Evolutionary conservation across 164 flowering plant species (phyloP).

Genomic region (Annona squamosa): DNA sequence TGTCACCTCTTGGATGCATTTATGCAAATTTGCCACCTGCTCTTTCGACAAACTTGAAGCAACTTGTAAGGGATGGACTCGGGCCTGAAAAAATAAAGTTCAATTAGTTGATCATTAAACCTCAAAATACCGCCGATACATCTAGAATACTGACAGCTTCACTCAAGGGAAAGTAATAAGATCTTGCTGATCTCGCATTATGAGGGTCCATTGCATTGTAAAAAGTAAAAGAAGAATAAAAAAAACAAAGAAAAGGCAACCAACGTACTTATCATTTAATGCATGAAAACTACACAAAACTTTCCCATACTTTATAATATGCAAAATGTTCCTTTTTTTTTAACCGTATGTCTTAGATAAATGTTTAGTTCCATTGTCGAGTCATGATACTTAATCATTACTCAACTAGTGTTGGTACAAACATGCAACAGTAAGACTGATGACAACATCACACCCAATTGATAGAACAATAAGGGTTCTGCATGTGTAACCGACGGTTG

Average conservation of each 20-base stretch:
- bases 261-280: neutral
- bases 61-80: conserved; percentile 74
- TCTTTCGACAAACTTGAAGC: conserved; percentile 68
- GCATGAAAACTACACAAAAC: neutral
- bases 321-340: neutral
- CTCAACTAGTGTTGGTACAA: no score
- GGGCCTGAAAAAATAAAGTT: conserved; percentile 44
- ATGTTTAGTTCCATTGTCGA: neutral
- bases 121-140: neutral
- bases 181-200: neutral
- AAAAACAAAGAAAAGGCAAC: neutral
- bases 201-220: neutral
- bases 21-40: conserved; percentile 47
- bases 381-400: no score
- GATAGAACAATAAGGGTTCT: no score
- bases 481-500: no score
- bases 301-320: neutral
- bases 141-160: neutral
- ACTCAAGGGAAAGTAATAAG: neutral
- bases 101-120: neutral
- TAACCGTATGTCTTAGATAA: neutral
- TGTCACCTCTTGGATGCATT: conserved; percentile 74
- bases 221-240: neutral
- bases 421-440: no score
- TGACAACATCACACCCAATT: no score